Evolutionary conservation across 208 protist genomes (phyloP), one percentile per base, ranked within the genome.

Genomic region (Trypanosoma avium): DNA sequence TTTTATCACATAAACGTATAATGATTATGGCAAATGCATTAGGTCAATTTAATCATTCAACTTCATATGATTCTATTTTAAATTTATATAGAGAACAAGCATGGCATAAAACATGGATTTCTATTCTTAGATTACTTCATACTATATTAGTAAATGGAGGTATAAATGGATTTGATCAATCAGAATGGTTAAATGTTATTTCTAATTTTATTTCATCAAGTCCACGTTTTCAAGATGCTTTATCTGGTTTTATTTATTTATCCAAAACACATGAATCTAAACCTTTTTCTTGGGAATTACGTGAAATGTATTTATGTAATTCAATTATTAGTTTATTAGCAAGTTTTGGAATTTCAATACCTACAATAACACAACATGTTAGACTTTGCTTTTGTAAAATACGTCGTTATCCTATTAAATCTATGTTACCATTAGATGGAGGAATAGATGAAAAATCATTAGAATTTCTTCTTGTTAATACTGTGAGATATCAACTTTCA

Each of bases 21-120:
- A 58, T 86, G 17, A 53, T 24, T 46, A 61, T 90, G 50, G 64
- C 64, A 21, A 71, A 49, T 32, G 84, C 75, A 0, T 64, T 90
- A 0, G 84, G 84, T 19, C 77, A 86, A 63, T 83, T 90, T 62
- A 67, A 40, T 4, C 4, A 63, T 22, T 55, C 84, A 9, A 45
- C 56, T 5, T 63, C 65, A 15, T 84, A 74, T 58, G 80, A 90
- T 32, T 22, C 53, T 19, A 42, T 65, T 9, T 12, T 42, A 17
- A 69, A 81, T 24, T 27, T 56, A 3, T 73, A 86, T 53, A 46
- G 42, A 21, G 75, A 67, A 17, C 76, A 84, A 26, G 45, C 67
- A 6, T 92, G 79, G 85, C 82, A 83, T 52, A 50, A 59, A 3
- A 79, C 70, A 65, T 92, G 85, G 85, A 15, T 79, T 17, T 75